Evolutionary conservation across 805 yeast species (phyloP), one percentile per base, ranked within the genome.

Genomic region (Cyberlindnera maritima): DNA sequence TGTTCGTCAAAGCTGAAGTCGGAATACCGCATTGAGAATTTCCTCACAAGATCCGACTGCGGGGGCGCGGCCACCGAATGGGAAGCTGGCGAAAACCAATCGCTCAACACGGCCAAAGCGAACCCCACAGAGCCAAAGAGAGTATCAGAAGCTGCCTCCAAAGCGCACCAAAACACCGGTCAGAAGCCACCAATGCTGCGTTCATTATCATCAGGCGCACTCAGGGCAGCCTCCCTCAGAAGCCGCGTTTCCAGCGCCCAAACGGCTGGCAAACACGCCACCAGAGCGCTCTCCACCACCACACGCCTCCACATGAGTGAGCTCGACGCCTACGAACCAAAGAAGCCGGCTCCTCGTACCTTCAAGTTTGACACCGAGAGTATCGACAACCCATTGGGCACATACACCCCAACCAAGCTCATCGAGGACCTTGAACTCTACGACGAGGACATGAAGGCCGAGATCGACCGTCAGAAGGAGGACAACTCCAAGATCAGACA

Each of bases 401-500:
- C 65, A 31, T 63, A 58, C 42, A 47, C 47, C 13, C 59, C 62
- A 10, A 63, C 65, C 11, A 52, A 50, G 12, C 44, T 63, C 18
- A 44, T 53, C 4, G 67, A 63, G 46, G 62, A 61, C 35, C 50
- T 58, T 31, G 62, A 59, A 28, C 43, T 72, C 44, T 67, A 69
- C 50, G 76, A 77, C 50, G 68, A 74, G 28, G 67, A 63, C 45
- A 52, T 55, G 48, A 52, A 53, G 21, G 54, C 44, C 20, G 58
- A 60, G 48, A 69, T 69, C 55, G 47, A 36, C 28, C 47, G 52
- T 10, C 34, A 37, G 18, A 50, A 44, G 15, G 49, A 49, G 40
- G 60, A 59, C 36, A 48, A 53, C 34, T 48, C 61, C 35, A 76
- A 86, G 65, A 82, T 88, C 62, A 81, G 96, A 67, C 95, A 87